Evolutionary conservation across 441 rosid species (phyloP).

Genomic region (Erodium chrysanthum): DNA sequence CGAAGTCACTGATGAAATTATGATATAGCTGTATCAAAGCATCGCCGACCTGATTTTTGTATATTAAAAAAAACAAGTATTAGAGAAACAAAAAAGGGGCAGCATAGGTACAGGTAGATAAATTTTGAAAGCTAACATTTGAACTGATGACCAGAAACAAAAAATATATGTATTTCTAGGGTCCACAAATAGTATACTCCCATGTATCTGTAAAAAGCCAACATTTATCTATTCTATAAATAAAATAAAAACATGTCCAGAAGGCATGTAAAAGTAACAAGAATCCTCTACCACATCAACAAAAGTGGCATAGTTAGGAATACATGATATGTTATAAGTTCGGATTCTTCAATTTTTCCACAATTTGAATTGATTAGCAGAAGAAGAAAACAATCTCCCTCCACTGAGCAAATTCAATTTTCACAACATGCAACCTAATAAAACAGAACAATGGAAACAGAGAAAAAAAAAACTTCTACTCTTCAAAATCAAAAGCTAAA

Average conservation of each 20-base stretch:
- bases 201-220: neutral
- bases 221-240: neutral
- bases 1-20: slow-evolving; percentile 81
- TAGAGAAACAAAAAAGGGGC: too few relatives aligned
- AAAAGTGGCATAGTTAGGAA: too few relatives aligned
- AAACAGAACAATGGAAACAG: neutral
- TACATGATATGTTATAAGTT: neutral
- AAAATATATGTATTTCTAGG: neutral
- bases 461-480: neutral
- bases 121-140: too few relatives aligned
- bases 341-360: neutral
- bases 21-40: slow-evolving; percentile 76
- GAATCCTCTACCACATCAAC: neutral
- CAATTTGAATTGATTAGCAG: neutral
- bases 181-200: neutral
- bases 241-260: neutral
- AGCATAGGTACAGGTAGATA: too few relatives aligned
- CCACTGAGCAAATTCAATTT: neutral
- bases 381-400: neutral
- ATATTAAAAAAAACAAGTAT: slow-evolving; percentile 10
- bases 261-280: neutral
- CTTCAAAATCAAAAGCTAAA: neutral
- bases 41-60: slow-evolving; percentile 84
- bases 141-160: too few relatives aligned
- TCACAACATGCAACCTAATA: neutral